A percentile compares a stretch with the other conserved stretches of the same genome.
These are phyloP conservation scores for Sanghuangporus baumii DNA, from an alignment of 1,284 basidiomycete species.

Conservation along the genomic window DNA sequence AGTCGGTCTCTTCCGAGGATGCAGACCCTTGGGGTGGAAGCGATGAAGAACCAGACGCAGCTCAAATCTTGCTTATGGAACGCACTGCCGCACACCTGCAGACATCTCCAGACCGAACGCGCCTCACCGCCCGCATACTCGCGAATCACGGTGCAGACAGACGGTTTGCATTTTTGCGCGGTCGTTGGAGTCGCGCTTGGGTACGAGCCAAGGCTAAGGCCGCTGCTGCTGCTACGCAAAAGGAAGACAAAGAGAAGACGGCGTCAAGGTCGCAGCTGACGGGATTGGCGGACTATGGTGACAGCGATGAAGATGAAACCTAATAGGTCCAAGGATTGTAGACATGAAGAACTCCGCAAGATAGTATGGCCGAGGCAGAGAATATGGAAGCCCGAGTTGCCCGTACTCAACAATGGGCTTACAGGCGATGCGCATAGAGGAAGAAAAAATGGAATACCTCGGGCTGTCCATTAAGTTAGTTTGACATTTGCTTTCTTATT, in stretches of 20 bases:
- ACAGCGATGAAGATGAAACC: conserved; percentile 38
- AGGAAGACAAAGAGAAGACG: conserved; percentile 27
- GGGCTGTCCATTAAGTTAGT: no score
- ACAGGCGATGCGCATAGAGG: conserved; percentile 32
- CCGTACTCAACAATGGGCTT: conserved; percentile 51
- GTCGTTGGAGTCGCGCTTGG: conserved; percentile 68
- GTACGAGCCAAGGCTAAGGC: conserved; percentile 36
- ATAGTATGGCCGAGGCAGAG: conserved; percentile 25
- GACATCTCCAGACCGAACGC: conserved; percentile 65
- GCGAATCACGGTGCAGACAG: conserved; percentile 72
- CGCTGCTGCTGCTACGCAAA: conserved; percentile 24
- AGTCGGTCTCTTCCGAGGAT: conserved; percentile 26
- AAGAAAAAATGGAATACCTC: no score
- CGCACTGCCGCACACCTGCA: conserved; percentile 67
- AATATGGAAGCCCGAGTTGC: conserved; percentile 44
- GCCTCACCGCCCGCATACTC: conserved; percentile 83
- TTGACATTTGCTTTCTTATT: no score
- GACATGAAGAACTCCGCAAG: neutral
- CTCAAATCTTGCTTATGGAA: conserved; percentile 62
- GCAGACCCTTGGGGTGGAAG: conserved; percentile 59
- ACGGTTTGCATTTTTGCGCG: conserved; percentile 74
- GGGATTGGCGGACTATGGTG: conserved; percentile 54
- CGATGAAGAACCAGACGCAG: conserved; percentile 73
- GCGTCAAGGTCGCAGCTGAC: conserved; percentile 32
- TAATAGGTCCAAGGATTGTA: conserved; percentile 2